Percentiles rank a stretch among this genome's conserved stretches.
phyloP scores from a whole-genome alignment of 768 basidiomycete species.

The Rhizopogon sp. region DNA sequence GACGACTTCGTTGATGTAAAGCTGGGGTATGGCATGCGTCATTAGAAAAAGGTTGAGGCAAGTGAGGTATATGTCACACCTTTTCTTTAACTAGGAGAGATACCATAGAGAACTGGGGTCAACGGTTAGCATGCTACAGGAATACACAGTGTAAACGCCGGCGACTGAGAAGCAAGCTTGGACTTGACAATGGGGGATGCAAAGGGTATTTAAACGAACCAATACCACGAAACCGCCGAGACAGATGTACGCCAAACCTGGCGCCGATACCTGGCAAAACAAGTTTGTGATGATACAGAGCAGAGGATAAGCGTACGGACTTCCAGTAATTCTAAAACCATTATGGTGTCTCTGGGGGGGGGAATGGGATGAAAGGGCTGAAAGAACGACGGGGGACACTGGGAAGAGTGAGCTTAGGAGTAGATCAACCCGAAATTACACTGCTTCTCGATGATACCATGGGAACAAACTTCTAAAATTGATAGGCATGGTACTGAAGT shows the following conservation, averaged over 20 bases:
- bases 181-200: background rate
- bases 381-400: background rate
- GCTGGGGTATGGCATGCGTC: conserved; percentile 26
- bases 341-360: background rate
- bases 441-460: too few species aligned
- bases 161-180: too few species aligned
- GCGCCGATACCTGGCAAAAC: conserved; percentile 41
- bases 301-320: conserved; percentile 14
- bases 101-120: conserved; percentile 70
- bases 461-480: too few species aligned
- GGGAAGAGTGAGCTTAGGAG: background rate
- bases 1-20: conserved; percentile 92
- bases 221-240: conserved; percentile 53
- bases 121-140: background rate
- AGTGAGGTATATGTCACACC: conserved; percentile 31
- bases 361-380: background rate
- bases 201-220: conserved; percentile 21
- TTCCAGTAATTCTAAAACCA: conserved; percentile 18
- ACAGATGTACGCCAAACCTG: conserved; percentile 56
- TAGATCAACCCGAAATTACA: too few species aligned
- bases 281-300: conserved; percentile 15
- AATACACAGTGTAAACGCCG: background rate
- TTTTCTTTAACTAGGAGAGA: conserved; percentile 81
- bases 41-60: background rate
- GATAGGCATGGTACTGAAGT: too few species aligned